phyloP scores from a whole-genome alignment of 2,329 filamentous ascomycete genomes.

The Proliferodiscus dingleyae region DNA sequence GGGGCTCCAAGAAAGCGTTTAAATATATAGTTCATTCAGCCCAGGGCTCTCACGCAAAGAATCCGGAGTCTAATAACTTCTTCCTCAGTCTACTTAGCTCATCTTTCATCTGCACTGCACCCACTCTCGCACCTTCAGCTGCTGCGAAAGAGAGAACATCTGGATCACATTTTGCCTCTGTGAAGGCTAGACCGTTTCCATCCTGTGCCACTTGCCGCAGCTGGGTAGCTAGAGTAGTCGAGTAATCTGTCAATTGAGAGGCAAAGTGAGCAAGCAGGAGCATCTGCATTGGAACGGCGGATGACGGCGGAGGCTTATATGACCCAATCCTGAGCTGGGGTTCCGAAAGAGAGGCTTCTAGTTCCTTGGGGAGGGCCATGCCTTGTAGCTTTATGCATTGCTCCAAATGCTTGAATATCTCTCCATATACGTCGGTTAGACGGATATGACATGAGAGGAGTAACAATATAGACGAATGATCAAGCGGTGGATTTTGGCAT shows the following conservation, averaged over 20 bases:
- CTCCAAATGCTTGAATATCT: constrained; percentile 21
- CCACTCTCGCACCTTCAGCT: constrained; percentile 17
- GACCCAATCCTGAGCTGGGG: constrained; percentile 19
- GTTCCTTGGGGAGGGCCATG: no score
- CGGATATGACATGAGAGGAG: constrained; percentile 25
- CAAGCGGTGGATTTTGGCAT: constrained; percentile 6
- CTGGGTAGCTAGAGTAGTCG: constrained; percentile 13
- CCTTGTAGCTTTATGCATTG: constrained; percentile 13
- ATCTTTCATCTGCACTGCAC: constrained; percentile 11
- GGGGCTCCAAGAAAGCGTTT: no score
- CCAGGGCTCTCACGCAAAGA: neutral
- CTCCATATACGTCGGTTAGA: constrained; percentile 21
- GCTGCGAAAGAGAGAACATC: constrained; percentile 3
- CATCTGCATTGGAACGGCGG: constrained; percentile 19
- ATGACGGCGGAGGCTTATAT: constrained; percentile 14
- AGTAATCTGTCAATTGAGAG: constrained; percentile 14
- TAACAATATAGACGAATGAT: constrained; percentile 21
- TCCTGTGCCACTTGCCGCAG: no score
- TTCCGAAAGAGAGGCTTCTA: neutral
- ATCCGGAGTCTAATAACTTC: neutral
- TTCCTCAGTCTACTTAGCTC: constrained; percentile 4
- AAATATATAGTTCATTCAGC: no score
- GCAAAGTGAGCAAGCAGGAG: constrained; percentile 18
- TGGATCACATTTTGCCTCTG: neutral
- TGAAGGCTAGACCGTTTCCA: no score